Percentiles rank a stretch among this genome's conserved stretches.
These are phyloP conservation scores for Catenaria anguillulae DNA, from an alignment of 371 early-diverging fungal species.

Conservation along the genomic window DNA sequence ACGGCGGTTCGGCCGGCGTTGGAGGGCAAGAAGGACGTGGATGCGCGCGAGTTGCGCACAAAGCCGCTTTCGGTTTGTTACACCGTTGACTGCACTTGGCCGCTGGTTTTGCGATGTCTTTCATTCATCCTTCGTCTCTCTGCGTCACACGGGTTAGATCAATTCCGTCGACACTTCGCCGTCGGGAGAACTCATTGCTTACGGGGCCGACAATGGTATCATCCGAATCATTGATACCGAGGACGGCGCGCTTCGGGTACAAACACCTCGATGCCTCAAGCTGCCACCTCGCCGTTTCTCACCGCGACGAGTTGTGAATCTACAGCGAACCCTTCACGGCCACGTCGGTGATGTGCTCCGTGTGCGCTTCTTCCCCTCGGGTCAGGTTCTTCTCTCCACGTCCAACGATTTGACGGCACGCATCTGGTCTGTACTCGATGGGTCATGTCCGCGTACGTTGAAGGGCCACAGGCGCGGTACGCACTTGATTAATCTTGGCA, in stretches of 20 bases:
- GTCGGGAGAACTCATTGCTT: neutral
- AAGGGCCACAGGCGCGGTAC: conserved; percentile 7
- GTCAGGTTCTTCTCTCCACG: conserved; percentile 7
- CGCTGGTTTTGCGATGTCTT: too few relatives aligned
- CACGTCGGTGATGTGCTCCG: conserved; percentile 8
- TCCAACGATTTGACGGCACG: conserved; percentile 4
- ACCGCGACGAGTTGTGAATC: too few relatives aligned
- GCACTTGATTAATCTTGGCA: too few relatives aligned
- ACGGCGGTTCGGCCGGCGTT: neutral
- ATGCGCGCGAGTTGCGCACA: neutral
- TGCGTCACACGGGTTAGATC: too few relatives aligned
- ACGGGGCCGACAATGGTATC: neutral
- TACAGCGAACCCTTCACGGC: conserved; percentile 6
- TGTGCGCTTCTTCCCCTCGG: conserved; percentile 8
- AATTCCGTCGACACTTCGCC: conserved; percentile 3
- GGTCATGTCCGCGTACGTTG: conserved; percentile 2
- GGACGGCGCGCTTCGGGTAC: neutral
- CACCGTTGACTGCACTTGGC: too few relatives aligned
- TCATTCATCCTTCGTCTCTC: too few relatives aligned
- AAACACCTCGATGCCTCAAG: too few relatives aligned
- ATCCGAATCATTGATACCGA: neutral
- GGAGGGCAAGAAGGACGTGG: neutral
- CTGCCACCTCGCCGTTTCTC: too few relatives aligned
- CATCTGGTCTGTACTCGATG: conserved; percentile 9
- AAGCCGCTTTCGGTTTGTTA: too few relatives aligned